Evolutionary conservation across 768 basidiomycete species (phyloP).

Genomic region (Mycena polygramma): DNA sequence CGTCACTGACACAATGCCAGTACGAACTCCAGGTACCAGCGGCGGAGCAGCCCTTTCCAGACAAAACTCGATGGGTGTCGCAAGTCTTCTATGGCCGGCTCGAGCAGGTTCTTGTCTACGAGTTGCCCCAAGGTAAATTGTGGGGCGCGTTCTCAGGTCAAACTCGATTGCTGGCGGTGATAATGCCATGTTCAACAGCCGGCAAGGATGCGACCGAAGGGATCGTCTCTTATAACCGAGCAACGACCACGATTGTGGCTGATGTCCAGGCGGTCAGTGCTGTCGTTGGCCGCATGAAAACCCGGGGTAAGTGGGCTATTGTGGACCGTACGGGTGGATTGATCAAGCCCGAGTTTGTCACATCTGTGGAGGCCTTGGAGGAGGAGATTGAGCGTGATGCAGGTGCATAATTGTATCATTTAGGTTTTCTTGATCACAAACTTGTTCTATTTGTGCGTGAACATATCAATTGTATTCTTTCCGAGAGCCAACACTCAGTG

Average conservation of each 20-base stretch:
- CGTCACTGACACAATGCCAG: slow-evolving; percentile 1
- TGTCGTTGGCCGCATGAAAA: slow-evolving; percentile 36
- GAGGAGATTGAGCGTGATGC: slow-evolving; percentile 5
- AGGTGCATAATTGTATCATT: too few relatives aligned
- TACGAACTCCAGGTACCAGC: slow-evolving; percentile 32
- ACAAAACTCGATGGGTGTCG: background rate
- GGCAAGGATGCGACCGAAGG: slow-evolving; percentile 28
- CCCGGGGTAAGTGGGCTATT: slow-evolving; percentile 35
- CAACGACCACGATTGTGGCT: slow-evolving; percentile 18
- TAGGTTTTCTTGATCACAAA: too few relatives aligned
- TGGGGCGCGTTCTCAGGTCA: slow-evolving; percentile 19
- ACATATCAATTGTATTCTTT: too few relatives aligned
- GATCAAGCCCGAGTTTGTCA: slow-evolving; percentile 30
- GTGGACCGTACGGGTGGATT: slow-evolving; percentile 33
- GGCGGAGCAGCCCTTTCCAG: background rate
- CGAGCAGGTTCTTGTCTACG: slow-evolving; percentile 34
- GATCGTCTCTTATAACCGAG: slow-evolving; percentile 15
- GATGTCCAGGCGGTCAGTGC: slow-evolving; percentile 34
- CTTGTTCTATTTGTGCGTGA: too few relatives aligned
- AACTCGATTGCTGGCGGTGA: slow-evolving; percentile 30
- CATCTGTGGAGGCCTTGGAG: background rate
- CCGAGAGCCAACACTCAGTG: too few relatives aligned
- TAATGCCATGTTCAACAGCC: slow-evolving; percentile 34
- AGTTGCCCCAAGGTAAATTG: slow-evolving; percentile 13
- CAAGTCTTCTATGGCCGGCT: slow-evolving; percentile 38